Percentiles rank a stretch among this genome's conserved stretches.
Conservation (phyloP, 2,329 filamentous ascomycete genomes). For the Paraphoma chrysanthemicola region DNA sequence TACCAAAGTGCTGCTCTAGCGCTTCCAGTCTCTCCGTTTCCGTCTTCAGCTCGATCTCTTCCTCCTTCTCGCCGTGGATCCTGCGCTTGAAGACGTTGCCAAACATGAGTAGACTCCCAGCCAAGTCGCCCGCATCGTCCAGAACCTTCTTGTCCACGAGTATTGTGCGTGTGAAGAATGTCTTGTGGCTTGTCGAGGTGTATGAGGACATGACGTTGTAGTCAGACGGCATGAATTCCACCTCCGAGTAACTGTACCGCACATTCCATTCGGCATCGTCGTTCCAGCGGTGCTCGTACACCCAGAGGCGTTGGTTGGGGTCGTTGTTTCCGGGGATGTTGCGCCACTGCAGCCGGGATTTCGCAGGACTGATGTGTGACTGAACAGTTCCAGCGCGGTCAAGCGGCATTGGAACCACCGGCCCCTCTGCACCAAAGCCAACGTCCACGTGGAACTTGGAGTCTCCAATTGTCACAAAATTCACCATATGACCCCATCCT, state of each 20-base stretch:
- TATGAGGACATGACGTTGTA: conserved; percentile 44
- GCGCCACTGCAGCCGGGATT: conserved; percentile 41
- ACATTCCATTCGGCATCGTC: conserved; percentile 62
- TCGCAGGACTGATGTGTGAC: conserved; percentile 39
- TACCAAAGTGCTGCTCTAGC: conserved; percentile 54
- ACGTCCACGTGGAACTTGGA: conserved; percentile 51
- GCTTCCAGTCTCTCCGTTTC: conserved; percentile 54
- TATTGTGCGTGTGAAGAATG: conserved; percentile 41
- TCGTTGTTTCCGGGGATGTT: conserved; percentile 44
- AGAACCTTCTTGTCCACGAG: conserved; percentile 61
- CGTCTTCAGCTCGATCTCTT: conserved; percentile 48
- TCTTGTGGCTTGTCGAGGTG: conserved; percentile 41
- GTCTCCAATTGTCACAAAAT: conserved; percentile 49
- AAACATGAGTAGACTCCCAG: conserved; percentile 51
- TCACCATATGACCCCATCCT: conserved; percentile 55
- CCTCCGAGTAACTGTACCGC: conserved; percentile 68
- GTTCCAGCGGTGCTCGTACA: conserved; percentile 48
- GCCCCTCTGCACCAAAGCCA: conserved; percentile 51
- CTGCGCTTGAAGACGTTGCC: conserved; percentile 56
- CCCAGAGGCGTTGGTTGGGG: conserved; percentile 51
- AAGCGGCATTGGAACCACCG: conserved; percentile 48
- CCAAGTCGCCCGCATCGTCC: conserved; percentile 41
- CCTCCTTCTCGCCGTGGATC: conserved; percentile 51
- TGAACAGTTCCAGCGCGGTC: conserved; percentile 31
- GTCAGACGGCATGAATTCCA: conserved; percentile 44